These are phyloP conservation scores for Hericium rajendrae DNA, from an alignment of 768 basidiomycete species.

Conservation along the genomic window DNA sequence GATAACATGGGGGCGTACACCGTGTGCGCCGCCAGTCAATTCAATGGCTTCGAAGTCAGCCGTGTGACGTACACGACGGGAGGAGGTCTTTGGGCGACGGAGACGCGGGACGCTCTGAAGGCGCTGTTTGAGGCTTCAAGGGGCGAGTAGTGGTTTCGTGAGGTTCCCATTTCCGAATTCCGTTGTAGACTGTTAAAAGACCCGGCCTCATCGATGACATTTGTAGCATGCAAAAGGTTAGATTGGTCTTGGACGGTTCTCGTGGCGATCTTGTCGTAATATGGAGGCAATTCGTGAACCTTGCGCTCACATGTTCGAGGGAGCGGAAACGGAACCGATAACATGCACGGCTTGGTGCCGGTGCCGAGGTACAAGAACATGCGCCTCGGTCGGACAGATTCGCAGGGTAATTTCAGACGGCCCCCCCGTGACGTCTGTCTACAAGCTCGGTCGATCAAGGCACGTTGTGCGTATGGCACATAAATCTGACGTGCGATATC, in stretches of 20 bases:
- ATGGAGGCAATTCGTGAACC: neutral
- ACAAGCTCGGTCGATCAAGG: slow-evolving; percentile 12
- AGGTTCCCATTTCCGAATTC: neutral
- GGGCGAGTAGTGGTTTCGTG: slow-evolving; percentile 3
- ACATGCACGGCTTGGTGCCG: neutral
- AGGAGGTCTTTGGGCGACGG: slow-evolving; percentile 34
- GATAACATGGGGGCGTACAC: slow-evolving; percentile 99
- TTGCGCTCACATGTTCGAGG: neutral
- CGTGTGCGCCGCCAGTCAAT: slow-evolving; percentile 91
- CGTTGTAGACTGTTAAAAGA: neutral
- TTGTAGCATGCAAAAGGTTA: neutral
- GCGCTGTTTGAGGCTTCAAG: slow-evolving; percentile 29
- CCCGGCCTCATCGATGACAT: neutral
- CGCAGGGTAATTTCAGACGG: slow-evolving; percentile 3
- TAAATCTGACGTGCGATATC: slow-evolving; percentile 1
- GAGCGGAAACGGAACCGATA: neutral
- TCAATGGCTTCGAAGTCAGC: slow-evolving; percentile 84
- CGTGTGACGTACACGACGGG: slow-evolving; percentile 74
- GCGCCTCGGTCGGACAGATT: neutral
- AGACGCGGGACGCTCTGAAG: slow-evolving; percentile 42
- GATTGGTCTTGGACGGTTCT: neutral
- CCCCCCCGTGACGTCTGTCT: slow-evolving; percentile 14
- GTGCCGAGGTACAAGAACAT: neutral
- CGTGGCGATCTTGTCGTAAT: neutral
- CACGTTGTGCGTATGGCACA: slow-evolving; percentile 3